phyloP scores from a whole-genome alignment of 2,329 filamentous ascomycete genomes.

The Myriosclerotinia curreyana region DNA sequence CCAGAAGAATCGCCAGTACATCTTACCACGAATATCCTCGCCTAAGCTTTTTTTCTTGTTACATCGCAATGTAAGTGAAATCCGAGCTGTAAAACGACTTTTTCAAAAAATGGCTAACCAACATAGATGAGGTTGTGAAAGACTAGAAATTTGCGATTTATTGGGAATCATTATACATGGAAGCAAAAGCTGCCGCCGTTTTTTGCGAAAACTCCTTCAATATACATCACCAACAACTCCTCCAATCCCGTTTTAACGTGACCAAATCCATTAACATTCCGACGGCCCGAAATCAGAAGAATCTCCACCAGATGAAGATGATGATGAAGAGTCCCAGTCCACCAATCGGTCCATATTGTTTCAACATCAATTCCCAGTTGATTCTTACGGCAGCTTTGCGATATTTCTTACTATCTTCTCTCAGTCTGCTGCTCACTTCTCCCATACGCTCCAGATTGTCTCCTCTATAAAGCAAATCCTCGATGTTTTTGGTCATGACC shows the following conservation, averaged over 20 bases:
- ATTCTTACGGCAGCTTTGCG: conserved; percentile 87
- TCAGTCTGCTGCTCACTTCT: conserved; percentile 80
- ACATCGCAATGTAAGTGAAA: not conserved
- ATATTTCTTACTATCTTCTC: conserved; percentile 95
- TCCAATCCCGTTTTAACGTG: not conserved
- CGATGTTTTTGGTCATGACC: conserved; percentile 99
- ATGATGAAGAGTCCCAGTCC: conserved; percentile 78
- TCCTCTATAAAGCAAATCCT: conserved; percentile 91
- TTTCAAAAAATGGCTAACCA: not conserved
- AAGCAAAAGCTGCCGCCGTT: not conserved
- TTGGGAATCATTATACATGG: conserved; percentile 25
- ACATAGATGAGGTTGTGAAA: not conserved
- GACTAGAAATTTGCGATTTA: conserved; percentile 12
- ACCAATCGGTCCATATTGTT: conserved; percentile 93
- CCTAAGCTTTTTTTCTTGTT: not conserved
- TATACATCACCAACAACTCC: conserved; percentile 19
- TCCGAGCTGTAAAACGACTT: not conserved
- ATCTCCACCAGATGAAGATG: conserved; percentile 87
- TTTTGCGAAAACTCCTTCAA: conserved; percentile 11
- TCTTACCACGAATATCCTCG: too few species aligned
- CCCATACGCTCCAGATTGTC: conserved; percentile 97
- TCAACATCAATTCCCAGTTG: conserved; percentile 95
- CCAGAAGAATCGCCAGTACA: too few species aligned
- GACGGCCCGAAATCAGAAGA: conserved; percentile 59
- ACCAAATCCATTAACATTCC: not conserved